These are phyloP conservation scores for Ligustrum vulgare DNA, from an alignment of 257 asterid genomes.

Conservation along the genomic window DNA sequence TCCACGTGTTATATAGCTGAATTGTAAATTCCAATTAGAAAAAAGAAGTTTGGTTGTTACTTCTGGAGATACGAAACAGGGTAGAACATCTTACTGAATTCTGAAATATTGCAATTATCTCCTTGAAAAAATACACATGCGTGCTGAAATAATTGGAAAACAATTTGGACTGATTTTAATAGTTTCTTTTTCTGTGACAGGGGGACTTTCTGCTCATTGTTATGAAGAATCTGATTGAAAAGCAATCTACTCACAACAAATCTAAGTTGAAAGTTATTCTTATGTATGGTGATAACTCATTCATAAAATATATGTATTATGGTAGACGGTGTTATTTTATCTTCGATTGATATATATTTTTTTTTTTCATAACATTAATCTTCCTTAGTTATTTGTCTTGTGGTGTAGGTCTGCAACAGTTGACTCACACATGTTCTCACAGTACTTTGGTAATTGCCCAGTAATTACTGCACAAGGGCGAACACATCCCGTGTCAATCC, in stretches of 20 bases:
- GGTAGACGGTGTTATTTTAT: slow-evolving; percentile 17
- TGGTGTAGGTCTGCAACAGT: slow-evolving; percentile 93
- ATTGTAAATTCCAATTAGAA: background rate
- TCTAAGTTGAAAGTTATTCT: slow-evolving; percentile 85
- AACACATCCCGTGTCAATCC: slow-evolving; percentile 85
- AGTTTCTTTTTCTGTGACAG: slow-evolving; percentile 53
- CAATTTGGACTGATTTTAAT: slow-evolving; percentile 25
- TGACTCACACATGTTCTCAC: slow-evolving; percentile 85
- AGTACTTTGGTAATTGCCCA: slow-evolving; percentile 88
- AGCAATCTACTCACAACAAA: slow-evolving; percentile 52
- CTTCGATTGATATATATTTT: slow-evolving; percentile 24
- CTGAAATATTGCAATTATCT: slow-evolving; percentile 19
- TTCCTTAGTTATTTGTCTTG: slow-evolving; percentile 27
- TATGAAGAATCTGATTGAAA: slow-evolving; percentile 84
- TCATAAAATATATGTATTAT: slow-evolving; percentile 24
- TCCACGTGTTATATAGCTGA: background rate
- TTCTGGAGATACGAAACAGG: background rate
- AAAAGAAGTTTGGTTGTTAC: background rate
- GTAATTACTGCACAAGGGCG: slow-evolving; percentile 94
- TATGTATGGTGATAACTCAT: slow-evolving; percentile 57
- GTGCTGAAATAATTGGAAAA: slow-evolving; percentile 24
- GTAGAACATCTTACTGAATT: background rate
- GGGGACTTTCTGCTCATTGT: slow-evolving; percentile 96
- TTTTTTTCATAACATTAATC: slow-evolving; percentile 12
- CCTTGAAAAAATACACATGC: slow-evolving; percentile 12